Percentiles rank a stretch among this genome's conserved stretches.
Evolutionary conservation across 176 grass and related monocot genomes (phyloP).

Genomic region (Lolium rigidum): DNA sequence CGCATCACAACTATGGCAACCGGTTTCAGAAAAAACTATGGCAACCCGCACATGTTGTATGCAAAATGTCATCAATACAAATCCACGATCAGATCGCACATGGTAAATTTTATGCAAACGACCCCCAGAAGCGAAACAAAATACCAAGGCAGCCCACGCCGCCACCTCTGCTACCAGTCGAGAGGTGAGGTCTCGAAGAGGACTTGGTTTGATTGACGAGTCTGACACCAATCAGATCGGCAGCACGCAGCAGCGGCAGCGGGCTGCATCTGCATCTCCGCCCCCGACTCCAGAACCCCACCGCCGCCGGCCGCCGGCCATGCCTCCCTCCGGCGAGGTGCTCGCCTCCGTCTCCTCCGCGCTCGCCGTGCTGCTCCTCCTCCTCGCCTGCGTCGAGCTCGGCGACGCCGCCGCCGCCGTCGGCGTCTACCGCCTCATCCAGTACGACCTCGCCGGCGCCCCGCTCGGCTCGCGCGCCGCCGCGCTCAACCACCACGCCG

Average conservation of each 20-base stretch:
- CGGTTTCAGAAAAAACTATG: too few species aligned
- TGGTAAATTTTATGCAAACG: not conserved
- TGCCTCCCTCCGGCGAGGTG: slow-evolving; percentile 53
- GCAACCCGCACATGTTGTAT: too few species aligned
- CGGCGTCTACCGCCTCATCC: slow-evolving; percentile 89
- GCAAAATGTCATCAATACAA: too few species aligned
- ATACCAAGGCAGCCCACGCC: not conserved
- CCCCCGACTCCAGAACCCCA: not conserved
- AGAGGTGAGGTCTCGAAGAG: not conserved
- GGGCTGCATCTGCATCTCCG: slow-evolving; percentile 51
- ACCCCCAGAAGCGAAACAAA: not conserved
- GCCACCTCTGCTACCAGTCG: not conserved
- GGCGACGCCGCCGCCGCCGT: slow-evolving; percentile 87
- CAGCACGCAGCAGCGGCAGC: not conserved
- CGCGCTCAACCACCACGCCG: slow-evolving; percentile 74
- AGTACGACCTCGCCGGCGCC: slow-evolving; percentile 90
- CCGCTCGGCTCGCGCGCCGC: slow-evolving; percentile 77
- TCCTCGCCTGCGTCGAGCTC: slow-evolving; percentile 88
- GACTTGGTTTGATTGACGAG: slow-evolving; percentile 28
- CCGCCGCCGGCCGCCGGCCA: slow-evolving; percentile 1
- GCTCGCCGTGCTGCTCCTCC: slow-evolving; percentile 66
- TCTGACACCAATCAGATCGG: slow-evolving; percentile 27
- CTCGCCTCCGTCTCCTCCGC: slow-evolving; percentile 64
- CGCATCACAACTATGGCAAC: too few species aligned
- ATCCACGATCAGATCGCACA: not conserved